Evolutionary conservation across 2,329 filamentous ascomycete species (phyloP).

Genomic region (Diaporthe sp.): DNA sequence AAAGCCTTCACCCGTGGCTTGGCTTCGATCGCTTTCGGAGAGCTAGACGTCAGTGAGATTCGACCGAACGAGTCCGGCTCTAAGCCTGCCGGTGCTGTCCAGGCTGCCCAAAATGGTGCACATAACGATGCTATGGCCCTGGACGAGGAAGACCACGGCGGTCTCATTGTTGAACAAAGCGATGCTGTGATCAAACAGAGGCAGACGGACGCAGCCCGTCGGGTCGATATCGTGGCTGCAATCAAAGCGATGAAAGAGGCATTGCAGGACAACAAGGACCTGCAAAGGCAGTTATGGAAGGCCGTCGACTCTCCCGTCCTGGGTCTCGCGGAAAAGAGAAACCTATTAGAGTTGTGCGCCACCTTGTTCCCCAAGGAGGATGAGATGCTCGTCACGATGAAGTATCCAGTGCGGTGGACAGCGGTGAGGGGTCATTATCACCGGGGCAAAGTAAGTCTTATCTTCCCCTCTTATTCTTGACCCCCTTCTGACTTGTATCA

Average conservation of each 20-base stretch:
- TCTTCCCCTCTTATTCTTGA: too few species aligned
- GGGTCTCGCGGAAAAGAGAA: constrained; percentile 61
- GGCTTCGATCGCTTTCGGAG: constrained; percentile 74
- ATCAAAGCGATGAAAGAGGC: constrained; percentile 61
- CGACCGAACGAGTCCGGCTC: constrained; percentile 21
- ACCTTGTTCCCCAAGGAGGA: constrained; percentile 63
- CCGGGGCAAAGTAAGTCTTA: constrained; percentile 32
- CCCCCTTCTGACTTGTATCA: constrained; percentile 32
- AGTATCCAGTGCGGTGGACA: constrained; percentile 61
- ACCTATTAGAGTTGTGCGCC: constrained; percentile 64
- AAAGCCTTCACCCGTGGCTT: constrained; percentile 70
- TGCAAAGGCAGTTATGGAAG: constrained; percentile 62
- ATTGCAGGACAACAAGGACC: constrained; percentile 56
- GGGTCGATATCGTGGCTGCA: constrained; percentile 60
- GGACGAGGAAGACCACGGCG: constrained; percentile 51
- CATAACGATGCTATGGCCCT: constrained; percentile 33
- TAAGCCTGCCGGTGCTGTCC: constrained; percentile 12
- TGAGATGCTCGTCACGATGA: constrained; percentile 59
- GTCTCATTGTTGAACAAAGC: constrained; percentile 62
- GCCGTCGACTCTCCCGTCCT: constrained; percentile 62
- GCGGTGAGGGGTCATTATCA: constrained; percentile 41
- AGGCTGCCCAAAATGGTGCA: constrained; percentile 1
- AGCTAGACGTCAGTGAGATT: constrained; percentile 48
- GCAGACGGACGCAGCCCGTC: constrained; percentile 61
- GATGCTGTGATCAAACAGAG: constrained; percentile 57